Conservation (phyloP, 331 rosid species). For the Telfairia occidentalis region DNA sequence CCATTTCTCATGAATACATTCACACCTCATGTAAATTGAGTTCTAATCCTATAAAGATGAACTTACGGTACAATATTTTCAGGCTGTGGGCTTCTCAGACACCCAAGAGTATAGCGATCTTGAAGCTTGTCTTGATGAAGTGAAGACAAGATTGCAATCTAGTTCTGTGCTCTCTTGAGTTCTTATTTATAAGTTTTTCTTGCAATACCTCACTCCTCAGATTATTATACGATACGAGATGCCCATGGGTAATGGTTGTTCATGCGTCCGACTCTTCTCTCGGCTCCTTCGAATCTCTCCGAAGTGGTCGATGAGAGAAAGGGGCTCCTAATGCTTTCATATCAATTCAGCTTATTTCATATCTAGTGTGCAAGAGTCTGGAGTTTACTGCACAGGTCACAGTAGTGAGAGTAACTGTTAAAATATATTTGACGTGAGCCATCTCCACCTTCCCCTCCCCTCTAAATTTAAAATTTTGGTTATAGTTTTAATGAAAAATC, state of each 20-base stretch:
- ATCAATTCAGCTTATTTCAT: not conserved
- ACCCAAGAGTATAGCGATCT: constrained; percentile 56
- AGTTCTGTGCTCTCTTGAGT: constrained; percentile 16
- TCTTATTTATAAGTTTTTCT: not conserved
- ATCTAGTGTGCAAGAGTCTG: not conserved
- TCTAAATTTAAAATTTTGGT: not conserved
- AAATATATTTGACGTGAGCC: not conserved
- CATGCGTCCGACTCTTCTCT: not conserved
- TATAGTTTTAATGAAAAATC: not conserved
- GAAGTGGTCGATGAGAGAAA: not conserved
- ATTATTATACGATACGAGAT: not conserved
- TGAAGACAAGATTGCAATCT: constrained; percentile 48
- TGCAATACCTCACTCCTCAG: not conserved
- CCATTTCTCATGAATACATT: not conserved
- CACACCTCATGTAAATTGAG: not conserved
- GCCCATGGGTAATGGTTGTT: not conserved
- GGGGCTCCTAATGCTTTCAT: not conserved
- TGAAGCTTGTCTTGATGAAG: constrained; percentile 57
- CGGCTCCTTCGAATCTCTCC: not conserved
- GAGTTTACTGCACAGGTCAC: not conserved
- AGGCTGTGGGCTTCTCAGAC: constrained; percentile 58
- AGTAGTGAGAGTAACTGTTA: not conserved
- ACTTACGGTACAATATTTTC: constrained; percentile 14
- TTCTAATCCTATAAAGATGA: not conserved
- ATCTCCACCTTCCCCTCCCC: not conserved